phyloP scores from a whole-genome alignment of 306 rosid genomes.

The Pterocarpus santalinus region DNA sequence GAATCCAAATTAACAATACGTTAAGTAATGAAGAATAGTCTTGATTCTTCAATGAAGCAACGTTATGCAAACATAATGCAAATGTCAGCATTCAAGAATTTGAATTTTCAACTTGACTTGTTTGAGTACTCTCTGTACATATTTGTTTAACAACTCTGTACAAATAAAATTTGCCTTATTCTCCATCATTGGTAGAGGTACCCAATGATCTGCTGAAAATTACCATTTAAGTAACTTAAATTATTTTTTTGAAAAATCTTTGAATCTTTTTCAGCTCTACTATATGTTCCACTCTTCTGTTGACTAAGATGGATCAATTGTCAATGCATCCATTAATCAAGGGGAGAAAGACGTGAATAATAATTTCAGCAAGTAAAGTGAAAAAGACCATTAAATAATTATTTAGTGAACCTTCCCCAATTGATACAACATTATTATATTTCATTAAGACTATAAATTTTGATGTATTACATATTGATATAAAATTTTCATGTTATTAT shows the following conservation, averaged over 20 bases:
- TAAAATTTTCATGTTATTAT: too few relatives aligned
- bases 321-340: neutral
- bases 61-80: neutral
- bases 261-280: neutral
- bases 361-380: conserved; percentile 7
- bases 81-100: conserved; percentile 1
- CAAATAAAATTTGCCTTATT: neutral
- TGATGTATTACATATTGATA: too few relatives aligned
- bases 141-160: neutral
- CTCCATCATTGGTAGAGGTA: neutral
- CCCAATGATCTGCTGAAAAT: conserved; percentile 25
- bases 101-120: neutral
- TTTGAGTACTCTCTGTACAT: neutral
- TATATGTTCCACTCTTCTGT: neutral
- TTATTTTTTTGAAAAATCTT: neutral
- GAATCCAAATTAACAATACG: neutral
- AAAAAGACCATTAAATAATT: neutral
- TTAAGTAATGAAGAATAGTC: neutral
- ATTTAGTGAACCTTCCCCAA: neutral
- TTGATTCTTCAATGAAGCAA: conserved; percentile 16
- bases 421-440: neutral
- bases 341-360: neutral
- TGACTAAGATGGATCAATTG: neutral
- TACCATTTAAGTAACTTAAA: neutral
- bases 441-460: neutral